Conservation (phyloP, 2,329 filamentous ascomycete genomes). For the Neopestalotiopsis clavispora region DNA sequence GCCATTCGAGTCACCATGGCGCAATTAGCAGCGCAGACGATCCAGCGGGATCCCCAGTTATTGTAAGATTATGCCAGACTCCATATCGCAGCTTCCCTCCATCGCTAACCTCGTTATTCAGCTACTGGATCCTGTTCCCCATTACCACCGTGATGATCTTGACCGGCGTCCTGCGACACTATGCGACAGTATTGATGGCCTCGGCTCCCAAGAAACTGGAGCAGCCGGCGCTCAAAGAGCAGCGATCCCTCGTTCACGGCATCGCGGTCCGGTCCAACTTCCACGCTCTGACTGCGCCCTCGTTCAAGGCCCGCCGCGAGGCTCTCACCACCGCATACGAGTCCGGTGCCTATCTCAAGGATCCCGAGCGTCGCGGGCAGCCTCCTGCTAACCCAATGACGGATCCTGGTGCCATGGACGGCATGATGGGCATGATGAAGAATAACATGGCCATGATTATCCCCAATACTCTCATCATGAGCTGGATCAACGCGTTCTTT, state of each 20-base stretch:
- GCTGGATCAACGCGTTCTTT: slow-evolving; percentile 99
- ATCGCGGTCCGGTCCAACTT: slow-evolving; percentile 84
- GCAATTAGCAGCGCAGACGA: slow-evolving; percentile 86
- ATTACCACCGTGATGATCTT: slow-evolving; percentile 98
- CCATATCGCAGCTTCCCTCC: not conserved
- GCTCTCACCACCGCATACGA: slow-evolving; percentile 82
- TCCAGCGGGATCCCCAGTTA: slow-evolving; percentile 96
- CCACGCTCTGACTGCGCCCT: slow-evolving; percentile 75
- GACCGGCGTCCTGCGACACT: slow-evolving; percentile 94
- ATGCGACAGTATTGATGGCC: slow-evolving; percentile 90
- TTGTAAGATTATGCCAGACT: slow-evolving; percentile 67
- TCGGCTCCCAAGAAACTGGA: slow-evolving; percentile 82
- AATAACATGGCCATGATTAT: slow-evolving; percentile 99
- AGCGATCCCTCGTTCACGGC: slow-evolving; percentile 82
- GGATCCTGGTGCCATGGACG: slow-evolving; percentile 96
- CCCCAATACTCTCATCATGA: slow-evolving; percentile 98
- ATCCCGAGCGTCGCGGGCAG: slow-evolving; percentile 84
- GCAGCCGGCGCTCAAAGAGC: slow-evolving; percentile 79
- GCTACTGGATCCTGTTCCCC: slow-evolving; percentile 98
- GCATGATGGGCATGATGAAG: slow-evolving; percentile 99
- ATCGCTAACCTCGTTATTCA: slow-evolving; percentile 43
- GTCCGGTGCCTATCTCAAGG: slow-evolving; percentile 85
- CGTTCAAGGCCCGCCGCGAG: slow-evolving; percentile 82
- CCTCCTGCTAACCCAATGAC: slow-evolving; percentile 92
- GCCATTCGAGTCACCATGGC: slow-evolving; percentile 64